phyloP scores from a whole-genome alignment of 306 rosid genomes.

The Cicer pinnatifidum region DNA sequence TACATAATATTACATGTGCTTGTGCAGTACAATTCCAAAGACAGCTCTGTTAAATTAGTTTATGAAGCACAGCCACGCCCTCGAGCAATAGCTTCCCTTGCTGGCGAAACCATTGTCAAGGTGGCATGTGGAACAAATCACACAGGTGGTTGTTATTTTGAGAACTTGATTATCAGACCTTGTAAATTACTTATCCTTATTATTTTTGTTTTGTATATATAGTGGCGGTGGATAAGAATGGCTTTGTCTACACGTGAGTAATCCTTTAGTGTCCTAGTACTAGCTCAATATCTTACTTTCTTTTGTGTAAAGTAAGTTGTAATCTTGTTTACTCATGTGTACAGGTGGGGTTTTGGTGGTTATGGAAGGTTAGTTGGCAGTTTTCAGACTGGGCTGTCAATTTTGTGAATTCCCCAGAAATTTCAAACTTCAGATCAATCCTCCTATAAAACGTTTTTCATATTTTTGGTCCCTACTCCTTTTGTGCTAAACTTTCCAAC shows the following conservation, averaged over 20 bases:
- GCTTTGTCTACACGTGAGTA: conserved; percentile 91
- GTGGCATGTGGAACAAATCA: conserved; percentile 96
- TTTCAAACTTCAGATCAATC: conserved; percentile 35
- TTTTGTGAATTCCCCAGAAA: conserved; percentile 32
- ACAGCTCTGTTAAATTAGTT: conserved; percentile 89
- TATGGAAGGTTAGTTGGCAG: conserved; percentile 83
- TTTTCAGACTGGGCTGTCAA: conserved; percentile 12
- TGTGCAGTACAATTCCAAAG: conserved; percentile 93
- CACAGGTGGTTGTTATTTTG: conserved; percentile 66
- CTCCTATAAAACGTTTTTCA: conserved; percentile 13
- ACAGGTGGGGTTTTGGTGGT: conserved; percentile 99
- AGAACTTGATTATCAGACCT: conserved; percentile 5
- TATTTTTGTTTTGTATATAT: conserved; percentile 47
- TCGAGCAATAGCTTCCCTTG: conserved; percentile 75
- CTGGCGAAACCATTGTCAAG: conserved; percentile 85
- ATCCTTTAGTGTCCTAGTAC: conserved; percentile 19
- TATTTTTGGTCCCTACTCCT: conserved; percentile 24
- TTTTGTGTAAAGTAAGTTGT: conserved; percentile 33
- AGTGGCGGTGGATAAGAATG: conserved; percentile 96
- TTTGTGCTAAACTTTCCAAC: conserved; percentile 22
- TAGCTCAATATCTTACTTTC: conserved; percentile 18
- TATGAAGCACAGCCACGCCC: conserved; percentile 99
- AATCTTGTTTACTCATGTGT: conserved; percentile 31
- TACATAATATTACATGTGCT: conserved; percentile 47
- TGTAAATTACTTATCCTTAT: conserved; percentile 26